Percentiles rank a stretch among this genome's conserved stretches.
phyloP scores from a whole-genome alignment of 108 stramenopile genomes.

The Discostella stelligeroides region DNA sequence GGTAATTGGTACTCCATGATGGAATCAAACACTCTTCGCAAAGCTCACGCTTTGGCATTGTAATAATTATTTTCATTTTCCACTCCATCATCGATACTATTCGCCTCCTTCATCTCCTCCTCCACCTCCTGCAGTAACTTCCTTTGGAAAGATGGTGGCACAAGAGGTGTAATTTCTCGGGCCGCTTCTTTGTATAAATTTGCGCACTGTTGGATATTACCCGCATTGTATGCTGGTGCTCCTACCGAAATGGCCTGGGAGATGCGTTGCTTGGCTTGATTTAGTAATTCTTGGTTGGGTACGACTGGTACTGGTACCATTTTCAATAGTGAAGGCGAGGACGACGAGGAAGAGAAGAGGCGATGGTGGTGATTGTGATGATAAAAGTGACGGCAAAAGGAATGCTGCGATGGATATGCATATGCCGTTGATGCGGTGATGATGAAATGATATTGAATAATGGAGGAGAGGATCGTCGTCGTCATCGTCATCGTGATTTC shows the following conservation, averaged over 20 bases:
- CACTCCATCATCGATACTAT: not conserved
- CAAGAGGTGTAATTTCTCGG: conserved; percentile 30
- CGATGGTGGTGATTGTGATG: too few relatives aligned
- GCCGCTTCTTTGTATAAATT: conserved; percentile 46
- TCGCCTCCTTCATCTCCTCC: too few relatives aligned
- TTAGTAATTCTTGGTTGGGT: not conserved
- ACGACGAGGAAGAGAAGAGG: not conserved
- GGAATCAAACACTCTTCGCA: conserved; percentile 49
- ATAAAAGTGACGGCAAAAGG: not conserved
- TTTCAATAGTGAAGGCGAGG: not conserved
- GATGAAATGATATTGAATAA: too few relatives aligned
- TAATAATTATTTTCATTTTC: conserved; percentile 8
- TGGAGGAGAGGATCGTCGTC: too few relatives aligned
- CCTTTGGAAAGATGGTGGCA: conserved; percentile 35
- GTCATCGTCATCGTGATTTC: too few relatives aligned
- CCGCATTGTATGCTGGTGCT: conserved; percentile 61
- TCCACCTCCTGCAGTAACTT: conserved; percentile 16
- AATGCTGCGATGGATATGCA: not conserved
- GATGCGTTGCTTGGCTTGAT: conserved; percentile 29
- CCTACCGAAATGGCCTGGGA: conserved; percentile 52
- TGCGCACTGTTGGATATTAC: conserved; percentile 51
- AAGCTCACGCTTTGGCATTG: conserved; percentile 55
- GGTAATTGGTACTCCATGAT: conserved; percentile 53
- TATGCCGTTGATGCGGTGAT: too few relatives aligned
- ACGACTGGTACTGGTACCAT: not conserved